Evolutionary conservation across 2,329 filamentous ascomycete genomes (phyloP).

Genomic region (Pyricularia grisea): DNA sequence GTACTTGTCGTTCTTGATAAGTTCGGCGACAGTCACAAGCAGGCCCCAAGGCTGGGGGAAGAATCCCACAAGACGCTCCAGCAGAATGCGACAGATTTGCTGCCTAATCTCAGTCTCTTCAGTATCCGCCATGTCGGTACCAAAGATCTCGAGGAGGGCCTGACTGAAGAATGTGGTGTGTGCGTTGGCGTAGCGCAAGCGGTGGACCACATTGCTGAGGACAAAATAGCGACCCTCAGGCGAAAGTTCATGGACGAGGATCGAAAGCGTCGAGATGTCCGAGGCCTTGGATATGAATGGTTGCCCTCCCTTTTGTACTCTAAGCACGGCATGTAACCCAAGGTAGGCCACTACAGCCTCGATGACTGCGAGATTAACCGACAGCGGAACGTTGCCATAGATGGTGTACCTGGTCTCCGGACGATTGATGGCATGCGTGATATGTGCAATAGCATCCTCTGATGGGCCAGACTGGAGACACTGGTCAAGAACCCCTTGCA

Average conservation of each 20-base stretch:
- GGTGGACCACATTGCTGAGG: constrained; percentile 76
- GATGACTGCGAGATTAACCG: constrained; percentile 61
- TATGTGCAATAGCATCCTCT: constrained; percentile 65
- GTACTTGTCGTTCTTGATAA: constrained; percentile 85
- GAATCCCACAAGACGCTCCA: constrained; percentile 80
- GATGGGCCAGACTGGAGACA: constrained; percentile 52
- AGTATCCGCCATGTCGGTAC: constrained; percentile 59
- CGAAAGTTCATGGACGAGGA: constrained; percentile 64
- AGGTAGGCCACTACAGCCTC: constrained; percentile 80
- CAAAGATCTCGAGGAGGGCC: constrained; percentile 76
- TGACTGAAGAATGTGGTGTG: constrained; percentile 92
- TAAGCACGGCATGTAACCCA: constrained; percentile 60
- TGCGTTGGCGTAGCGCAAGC: constrained; percentile 81
- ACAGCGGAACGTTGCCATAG: constrained; percentile 57
- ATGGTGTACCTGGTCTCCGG: constrained; percentile 48
- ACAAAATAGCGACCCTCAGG: constrained; percentile 79
- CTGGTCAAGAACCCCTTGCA: constrained; percentile 51
- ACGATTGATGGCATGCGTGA: constrained; percentile 62
- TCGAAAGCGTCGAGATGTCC: constrained; percentile 64
- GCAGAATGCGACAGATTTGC: constrained; percentile 78
- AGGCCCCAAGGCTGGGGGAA: constrained; percentile 96
- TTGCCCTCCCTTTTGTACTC: constrained; percentile 45
- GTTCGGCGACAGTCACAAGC: constrained; percentile 76
- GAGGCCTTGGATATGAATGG: constrained; percentile 56
- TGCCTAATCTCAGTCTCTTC: constrained; percentile 79